These are phyloP conservation scores for Apiotrichum siamense DNA, from an alignment of 1,284 basidiomycete species.

Conservation along the genomic window DNA sequence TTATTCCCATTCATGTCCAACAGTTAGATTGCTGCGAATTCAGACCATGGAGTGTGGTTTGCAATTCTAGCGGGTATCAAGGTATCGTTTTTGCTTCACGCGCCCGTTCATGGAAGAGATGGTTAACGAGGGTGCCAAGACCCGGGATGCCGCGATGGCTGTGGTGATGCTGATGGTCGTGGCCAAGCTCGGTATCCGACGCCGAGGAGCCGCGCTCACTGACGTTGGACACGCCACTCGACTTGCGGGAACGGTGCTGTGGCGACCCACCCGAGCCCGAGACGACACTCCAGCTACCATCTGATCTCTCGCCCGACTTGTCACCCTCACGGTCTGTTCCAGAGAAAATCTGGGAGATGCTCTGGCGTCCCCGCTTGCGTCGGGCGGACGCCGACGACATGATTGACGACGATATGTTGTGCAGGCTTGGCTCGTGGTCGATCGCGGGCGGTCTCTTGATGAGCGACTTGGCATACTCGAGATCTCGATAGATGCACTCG, in stretches of 20 bases:
- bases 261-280: constrained; percentile 4
- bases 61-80: too few species aligned
- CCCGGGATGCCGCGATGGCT: background rate
- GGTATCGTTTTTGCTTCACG: background rate
- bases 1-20: too few species aligned
- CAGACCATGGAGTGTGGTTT: too few species aligned
- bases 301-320: constrained; percentile 15
- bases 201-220: too few species aligned
- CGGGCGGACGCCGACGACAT: background rate
- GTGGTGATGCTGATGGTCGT: background rate
- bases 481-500: constrained; percentile 84
- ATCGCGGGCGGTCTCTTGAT: constrained; percentile 57
- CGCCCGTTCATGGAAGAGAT: background rate
- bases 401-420: background rate
- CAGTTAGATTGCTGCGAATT: too few species aligned
- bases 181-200: background rate
- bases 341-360: background rate
- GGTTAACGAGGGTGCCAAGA: background rate
- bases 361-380: background rate
- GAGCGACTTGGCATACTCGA: constrained; percentile 77
- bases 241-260: background rate
- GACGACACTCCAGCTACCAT: constrained; percentile 20
- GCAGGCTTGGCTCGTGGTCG: background rate
- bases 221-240: background rate
- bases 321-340: constrained; percentile 1